phyloP scores from a whole-genome alignment of 108 stramenopile genomes.

The Cyclotella baltica region DNA sequence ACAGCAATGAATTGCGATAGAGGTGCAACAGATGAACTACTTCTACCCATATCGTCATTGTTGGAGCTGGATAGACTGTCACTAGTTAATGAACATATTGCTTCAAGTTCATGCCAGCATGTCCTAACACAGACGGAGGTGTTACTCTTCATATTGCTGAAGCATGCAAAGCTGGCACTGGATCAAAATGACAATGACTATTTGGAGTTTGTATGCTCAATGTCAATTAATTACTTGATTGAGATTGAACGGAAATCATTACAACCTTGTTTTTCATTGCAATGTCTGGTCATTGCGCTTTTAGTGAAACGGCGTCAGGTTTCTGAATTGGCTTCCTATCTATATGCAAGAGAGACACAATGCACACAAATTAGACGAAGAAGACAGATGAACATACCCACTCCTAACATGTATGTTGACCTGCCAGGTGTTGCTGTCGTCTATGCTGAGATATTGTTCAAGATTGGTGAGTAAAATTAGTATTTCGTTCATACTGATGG shows the following conservation, averaged over 20 bases:
- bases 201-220: constrained; percentile 26
- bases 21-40: constrained; percentile 23
- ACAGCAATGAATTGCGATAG: constrained; percentile 20
- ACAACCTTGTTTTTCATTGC: constrained; percentile 36
- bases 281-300: constrained; percentile 37
- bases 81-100: neutral
- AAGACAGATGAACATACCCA: constrained; percentile 35
- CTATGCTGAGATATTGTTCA: constrained; percentile 33
- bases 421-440: constrained; percentile 15
- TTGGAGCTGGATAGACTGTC: neutral
- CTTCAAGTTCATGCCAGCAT: constrained; percentile 14
- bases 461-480: neutral
- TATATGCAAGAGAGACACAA: constrained; percentile 31
- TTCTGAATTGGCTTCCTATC: constrained; percentile 24
- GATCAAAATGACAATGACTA: constrained; percentile 16
- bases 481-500: neutral
- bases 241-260: constrained; percentile 30
- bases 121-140: constrained; percentile 43
- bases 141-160: constrained; percentile 31
- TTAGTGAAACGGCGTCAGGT: constrained; percentile 16
- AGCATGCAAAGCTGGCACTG: constrained; percentile 32
- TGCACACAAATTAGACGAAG: constrained; percentile 26
- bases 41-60: constrained; percentile 26
- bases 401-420: constrained; percentile 31
- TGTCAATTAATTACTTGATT: constrained; percentile 31